Base-by-base conservation (phyloP, 192 early-diverging fungal genomes). In the Entomortierella beljakovae region DNA sequence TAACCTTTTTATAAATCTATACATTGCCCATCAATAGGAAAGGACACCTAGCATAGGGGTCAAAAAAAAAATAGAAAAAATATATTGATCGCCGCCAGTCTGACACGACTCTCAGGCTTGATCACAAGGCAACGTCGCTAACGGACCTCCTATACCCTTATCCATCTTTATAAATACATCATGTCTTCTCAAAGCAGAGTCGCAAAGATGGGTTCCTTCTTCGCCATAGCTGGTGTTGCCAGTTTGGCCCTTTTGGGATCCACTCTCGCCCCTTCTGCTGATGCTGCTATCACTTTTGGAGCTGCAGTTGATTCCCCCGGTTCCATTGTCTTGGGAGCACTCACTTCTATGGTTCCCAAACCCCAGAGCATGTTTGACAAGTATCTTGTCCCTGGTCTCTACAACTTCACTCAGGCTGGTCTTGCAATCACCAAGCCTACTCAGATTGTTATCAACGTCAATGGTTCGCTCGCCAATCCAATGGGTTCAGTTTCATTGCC, bases 351-450 rank as follows among this genome's bases (percentile, higher is more conserved):
- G 67, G 75, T 79, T 10, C 75, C 75, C 56, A 79, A 70, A 40
- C 67, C 75, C 18, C 48, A 54, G 38, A 79, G 75, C 40, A 18
- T 69, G 28, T 18, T 79, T 9, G 75, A 79, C 38, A 70, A 79
- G 28, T 79, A 70, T 57, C 67, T 79, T 13, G 57, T 70, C 20
- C 75, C 75, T 33, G 75, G 75, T 61, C 68, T 79, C 40, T 31
- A 70, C 43, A 79, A 79, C 75, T 38, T 79, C 33, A 79, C 75
- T 11, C 23, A 52, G 18, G 55, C 57, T 18, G 48, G 67, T 13
- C 3, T 79, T 1, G 50, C 50, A 0, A 26, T 79, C 32, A 64
- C 60, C 42, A 60, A 48, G 26, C 56, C 75, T 15, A 79, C 67
- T 8, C 75, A 67, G 50, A 40, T 79, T 20, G 64, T 70, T 11